Conservation (phyloP, 1,284 basidiomycete genomes). For the Puccinia brachypodii region DNA sequence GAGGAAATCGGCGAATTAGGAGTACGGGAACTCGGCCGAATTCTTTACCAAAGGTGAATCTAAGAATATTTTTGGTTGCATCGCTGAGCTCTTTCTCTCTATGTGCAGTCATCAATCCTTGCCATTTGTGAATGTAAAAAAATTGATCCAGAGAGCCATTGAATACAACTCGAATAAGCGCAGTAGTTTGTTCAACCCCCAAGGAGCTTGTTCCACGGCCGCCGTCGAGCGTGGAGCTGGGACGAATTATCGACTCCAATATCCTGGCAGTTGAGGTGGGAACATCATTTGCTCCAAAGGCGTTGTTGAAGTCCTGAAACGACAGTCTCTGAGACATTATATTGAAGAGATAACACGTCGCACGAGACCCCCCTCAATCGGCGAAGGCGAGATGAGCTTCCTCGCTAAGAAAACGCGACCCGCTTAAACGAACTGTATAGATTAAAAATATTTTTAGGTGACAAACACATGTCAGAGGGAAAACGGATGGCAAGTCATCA, state of each 20-base stretch:
- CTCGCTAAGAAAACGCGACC: too few species aligned
- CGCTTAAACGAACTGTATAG: too few species aligned
- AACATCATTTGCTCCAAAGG: conserved; percentile 9
- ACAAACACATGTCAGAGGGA: too few species aligned
- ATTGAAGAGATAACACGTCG: too few species aligned
- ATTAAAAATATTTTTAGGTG: too few species aligned
- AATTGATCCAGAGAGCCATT: conserved; percentile 35
- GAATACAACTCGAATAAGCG: conserved; percentile 41
- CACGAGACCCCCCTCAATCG: too few species aligned
- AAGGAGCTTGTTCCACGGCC: not conserved
- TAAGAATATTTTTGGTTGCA: conserved; percentile 2
- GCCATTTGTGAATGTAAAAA: conserved; percentile 29
- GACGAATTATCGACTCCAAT: conserved; percentile 40
- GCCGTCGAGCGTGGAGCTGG: conserved; percentile 18
- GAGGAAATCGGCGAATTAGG: conserved; percentile 27
- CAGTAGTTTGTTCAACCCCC: conserved; percentile 40
- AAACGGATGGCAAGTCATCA: too few species aligned
- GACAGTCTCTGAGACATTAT: not conserved
- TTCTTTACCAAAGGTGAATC: conserved; percentile 19
- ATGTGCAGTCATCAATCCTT: not conserved
- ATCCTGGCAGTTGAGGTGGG: conserved; percentile 44
- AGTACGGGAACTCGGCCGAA: not conserved
- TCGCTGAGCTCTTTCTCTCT: conserved; percentile 22
- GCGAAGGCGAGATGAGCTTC: too few species aligned
- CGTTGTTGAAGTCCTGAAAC: conserved; percentile 15